These are phyloP conservation scores for Microcyclospora pomicola DNA, from an alignment of 2,329 filamentous ascomycete species.

Conservation along the genomic window DNA sequence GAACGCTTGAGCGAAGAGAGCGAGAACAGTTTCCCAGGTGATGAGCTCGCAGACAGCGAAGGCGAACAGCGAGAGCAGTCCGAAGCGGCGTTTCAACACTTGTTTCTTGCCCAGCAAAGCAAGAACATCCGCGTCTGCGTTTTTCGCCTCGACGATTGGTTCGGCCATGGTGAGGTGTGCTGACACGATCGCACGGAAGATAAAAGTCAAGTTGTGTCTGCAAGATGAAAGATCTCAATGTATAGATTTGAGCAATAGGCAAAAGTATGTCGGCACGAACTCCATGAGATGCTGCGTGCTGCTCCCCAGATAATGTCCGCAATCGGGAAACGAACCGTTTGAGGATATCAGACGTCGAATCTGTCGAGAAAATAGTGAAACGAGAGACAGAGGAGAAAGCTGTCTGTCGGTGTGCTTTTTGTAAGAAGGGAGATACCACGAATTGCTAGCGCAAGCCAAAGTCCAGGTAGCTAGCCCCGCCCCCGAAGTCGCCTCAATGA, in stretches of 20 bases:
- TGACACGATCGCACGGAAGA: neutral
- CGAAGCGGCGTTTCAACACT: constrained; percentile 31
- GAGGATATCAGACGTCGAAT: too few species aligned
- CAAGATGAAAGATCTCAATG: constrained; percentile 6
- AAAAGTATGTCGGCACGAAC: constrained; percentile 20
- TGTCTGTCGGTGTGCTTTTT: too few species aligned
- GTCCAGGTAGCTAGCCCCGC: too few species aligned
- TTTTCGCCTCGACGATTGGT: constrained; percentile 2
- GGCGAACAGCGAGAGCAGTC: constrained; percentile 29
- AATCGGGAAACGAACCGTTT: too few species aligned
- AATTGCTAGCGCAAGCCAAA: too few species aligned
- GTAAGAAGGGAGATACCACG: too few species aligned
- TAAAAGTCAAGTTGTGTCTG: neutral
- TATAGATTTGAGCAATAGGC: constrained; percentile 21
- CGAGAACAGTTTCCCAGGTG: constrained; percentile 34
- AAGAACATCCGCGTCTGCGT: constrained; percentile 24
- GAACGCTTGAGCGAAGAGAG: constrained; percentile 29
- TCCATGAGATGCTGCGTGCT: constrained; percentile 14
- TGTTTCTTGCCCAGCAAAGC: constrained; percentile 33
- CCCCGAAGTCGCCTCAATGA: too few species aligned
- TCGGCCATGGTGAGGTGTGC: constrained; percentile 9
- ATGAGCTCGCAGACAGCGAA: constrained; percentile 33
- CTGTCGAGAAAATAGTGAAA: too few species aligned
- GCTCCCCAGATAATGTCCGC: neutral
- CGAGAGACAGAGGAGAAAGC: too few species aligned